Base-by-base conservation (phyloP, 192 early-diverging fungal species). In the Endogone sp. region DNA sequence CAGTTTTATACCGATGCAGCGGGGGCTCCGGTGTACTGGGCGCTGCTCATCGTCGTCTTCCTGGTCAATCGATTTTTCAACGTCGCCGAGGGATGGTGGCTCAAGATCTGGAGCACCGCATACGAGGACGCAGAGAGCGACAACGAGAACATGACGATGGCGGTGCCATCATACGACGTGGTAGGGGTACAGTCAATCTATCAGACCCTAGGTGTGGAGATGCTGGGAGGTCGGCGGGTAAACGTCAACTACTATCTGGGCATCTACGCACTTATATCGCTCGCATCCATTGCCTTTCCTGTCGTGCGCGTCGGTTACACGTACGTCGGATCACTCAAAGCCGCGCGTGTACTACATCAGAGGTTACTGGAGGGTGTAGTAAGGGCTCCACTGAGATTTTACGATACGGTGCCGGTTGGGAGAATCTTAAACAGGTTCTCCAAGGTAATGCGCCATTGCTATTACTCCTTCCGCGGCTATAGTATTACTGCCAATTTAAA, bases 401-500 rank as follows among this genome's bases (percentile, higher is more conserved):
- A 91, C 71, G 82, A 93, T 60, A 60, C 24, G 10, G 27, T 89
- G 27, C 92, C 92, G 26, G 61, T 90, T 29, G 92, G 92, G 55
- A 84, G 91, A 26, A 87, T 93, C 44, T 81, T 93, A 70, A 93
- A 93, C 70, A 83, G 90, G 56, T 90, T 92, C 54, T 86, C 86
- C 60, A 90, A 88, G 59, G 59, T 60, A 22, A 10, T n/a, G n/a
- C n/a, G n/a, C n/a, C n/a, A n/a, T n/a, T n/a, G 59, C 21, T 26
- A 22, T 11, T 26, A 21, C 16, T 49, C 9, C 0, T 0, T 49
- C 37, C 0, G 37, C n/a, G n/a, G n/a, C n/a, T n/a, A n/a, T n/a
- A n/a, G n/a, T n/a, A n/a, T n/a, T n/a, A 28, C 22, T 60, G 24
- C 6, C 21, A 60, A 60, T 2, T 6, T 10, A 16, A 6, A 60